A percentile compares a stretch with the other conserved stretches of the same genome.
Evolutionary conservation across 2,329 filamentous ascomycete genomes (phyloP).

Genomic region (Paraconiothyrium sp.): DNA sequence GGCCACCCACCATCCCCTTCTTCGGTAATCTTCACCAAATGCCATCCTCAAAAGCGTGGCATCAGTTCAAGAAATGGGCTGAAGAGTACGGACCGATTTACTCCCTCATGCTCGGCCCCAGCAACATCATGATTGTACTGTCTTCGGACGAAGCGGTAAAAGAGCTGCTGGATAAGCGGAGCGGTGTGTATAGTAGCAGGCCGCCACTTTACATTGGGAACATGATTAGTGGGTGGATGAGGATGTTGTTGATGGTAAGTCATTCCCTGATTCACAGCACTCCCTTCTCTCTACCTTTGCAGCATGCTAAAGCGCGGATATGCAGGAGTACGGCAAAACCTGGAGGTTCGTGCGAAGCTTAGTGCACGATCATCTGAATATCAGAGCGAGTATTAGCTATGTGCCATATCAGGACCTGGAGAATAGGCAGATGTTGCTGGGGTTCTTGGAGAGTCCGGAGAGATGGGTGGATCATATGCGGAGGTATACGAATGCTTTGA

Average conservation of each 20-base stretch:
- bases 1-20: constrained; percentile 61
- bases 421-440: constrained; percentile 62
- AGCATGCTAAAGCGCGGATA: too few relatives aligned
- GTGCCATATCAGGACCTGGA: constrained; percentile 65
- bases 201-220: constrained; percentile 55
- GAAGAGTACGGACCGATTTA: constrained; percentile 63
- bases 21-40: constrained; percentile 63
- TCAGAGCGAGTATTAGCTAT: constrained; percentile 25
- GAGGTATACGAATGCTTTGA: constrained; percentile 60
- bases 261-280: not conserved
- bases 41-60: constrained; percentile 52
- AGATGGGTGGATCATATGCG: constrained; percentile 57
- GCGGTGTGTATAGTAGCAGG: constrained; percentile 59
- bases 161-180: constrained; percentile 61
- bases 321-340: constrained; percentile 25
- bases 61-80: constrained; percentile 63
- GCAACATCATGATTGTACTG: constrained; percentile 57
- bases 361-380: constrained; percentile 29
- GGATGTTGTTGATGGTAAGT: constrained; percentile 31
- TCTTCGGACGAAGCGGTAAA: constrained; percentile 57
- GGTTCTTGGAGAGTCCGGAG: constrained; percentile 57
- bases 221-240: constrained; percentile 24
- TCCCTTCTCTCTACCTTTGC: not conserved
- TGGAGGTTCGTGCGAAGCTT: constrained; percentile 30
- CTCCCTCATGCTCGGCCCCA: constrained; percentile 60